Evolutionary conservation across 768 basidiomycete species (phyloP).

Genomic region (Boletus reticulatus): DNA sequence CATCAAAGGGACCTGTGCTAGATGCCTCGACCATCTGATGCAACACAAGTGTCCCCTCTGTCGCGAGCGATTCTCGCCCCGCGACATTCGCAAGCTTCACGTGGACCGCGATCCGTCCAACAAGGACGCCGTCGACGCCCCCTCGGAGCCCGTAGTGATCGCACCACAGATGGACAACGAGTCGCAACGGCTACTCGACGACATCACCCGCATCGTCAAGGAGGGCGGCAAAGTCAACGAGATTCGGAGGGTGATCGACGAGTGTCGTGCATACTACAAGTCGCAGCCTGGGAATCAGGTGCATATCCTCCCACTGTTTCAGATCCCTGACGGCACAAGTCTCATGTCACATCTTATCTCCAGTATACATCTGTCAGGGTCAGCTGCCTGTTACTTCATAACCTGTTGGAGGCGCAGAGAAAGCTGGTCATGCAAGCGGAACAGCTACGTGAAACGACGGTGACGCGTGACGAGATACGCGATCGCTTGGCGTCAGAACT

Average conservation of each 20-base stretch:
- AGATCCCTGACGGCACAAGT: constrained; percentile 6
- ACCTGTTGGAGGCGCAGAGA: constrained; percentile 48
- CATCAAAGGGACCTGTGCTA: constrained; percentile 22
- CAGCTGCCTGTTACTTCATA: constrained; percentile 47
- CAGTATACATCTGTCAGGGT: constrained; percentile 54
- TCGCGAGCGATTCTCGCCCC: constrained; percentile 48
- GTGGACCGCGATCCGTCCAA: constrained; percentile 47
- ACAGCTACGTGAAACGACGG: constrained; percentile 29
- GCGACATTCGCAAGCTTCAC: constrained; percentile 54
- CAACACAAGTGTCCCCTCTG: constrained; percentile 62
- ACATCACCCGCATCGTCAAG: constrained; percentile 52
- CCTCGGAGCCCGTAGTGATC: constrained; percentile 19
- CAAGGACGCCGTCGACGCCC: constrained; percentile 12
- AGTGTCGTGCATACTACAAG: constrained; percentile 47
- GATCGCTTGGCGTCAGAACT: constrained; percentile 31
- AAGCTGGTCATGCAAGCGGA: constrained; percentile 37
- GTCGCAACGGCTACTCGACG: constrained; percentile 51
- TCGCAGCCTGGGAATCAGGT: constrained; percentile 48
- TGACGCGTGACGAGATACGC: constrained; percentile 33
- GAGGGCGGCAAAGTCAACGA: constrained; percentile 52
- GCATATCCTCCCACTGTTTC: constrained; percentile 10
- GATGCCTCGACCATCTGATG: constrained; percentile 54
- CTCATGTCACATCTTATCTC: constrained; percentile 1
- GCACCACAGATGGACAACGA: constrained; percentile 36
- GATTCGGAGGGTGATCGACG: constrained; percentile 50